Percentiles rank a stretch among this genome's conserved stretches.
Conservation (phyloP, 805 yeast species). For the Candida boidinii region DNA sequence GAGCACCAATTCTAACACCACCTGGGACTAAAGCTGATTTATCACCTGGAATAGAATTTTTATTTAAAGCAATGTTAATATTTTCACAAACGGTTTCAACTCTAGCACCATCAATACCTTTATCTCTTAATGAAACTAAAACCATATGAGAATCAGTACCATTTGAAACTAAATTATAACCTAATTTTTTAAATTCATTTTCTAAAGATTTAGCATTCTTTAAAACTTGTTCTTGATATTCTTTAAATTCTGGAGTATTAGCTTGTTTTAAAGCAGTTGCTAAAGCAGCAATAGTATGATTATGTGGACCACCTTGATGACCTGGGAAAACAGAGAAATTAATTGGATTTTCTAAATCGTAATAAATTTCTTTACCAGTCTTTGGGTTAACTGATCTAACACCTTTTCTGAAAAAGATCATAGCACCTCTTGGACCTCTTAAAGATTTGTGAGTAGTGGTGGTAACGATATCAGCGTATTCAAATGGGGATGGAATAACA, state of each 20-base stretch:
- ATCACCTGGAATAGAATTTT: slow-evolving; percentile 97
- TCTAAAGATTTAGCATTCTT: slow-evolving; percentile 84
- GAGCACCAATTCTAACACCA: slow-evolving; percentile 96
- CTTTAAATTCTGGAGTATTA: slow-evolving; percentile 78
- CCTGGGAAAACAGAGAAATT: slow-evolving; percentile 99
- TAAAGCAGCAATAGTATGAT: slow-evolving; percentile 95
- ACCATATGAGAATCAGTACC: slow-evolving; percentile 99
- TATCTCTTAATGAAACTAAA: slow-evolving; percentile 78
- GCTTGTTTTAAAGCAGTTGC: slow-evolving; percentile 97
- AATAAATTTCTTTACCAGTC: slow-evolving; percentile 84
- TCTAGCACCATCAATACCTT: slow-evolving; percentile 94
- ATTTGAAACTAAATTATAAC: slow-evolving; percentile 78
- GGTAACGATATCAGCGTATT: slow-evolving; percentile 94
- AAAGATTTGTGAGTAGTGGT: slow-evolving; percentile 98
- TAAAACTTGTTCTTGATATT: slow-evolving; percentile 82
- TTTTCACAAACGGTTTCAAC: slow-evolving; percentile 92
- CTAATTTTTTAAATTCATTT: slow-evolving; percentile 56
- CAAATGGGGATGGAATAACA: slow-evolving; percentile 93
- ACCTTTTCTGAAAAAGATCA: slow-evolving; percentile 98
- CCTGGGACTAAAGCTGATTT: slow-evolving; percentile 94
- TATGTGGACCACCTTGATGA: slow-evolving; percentile 99
- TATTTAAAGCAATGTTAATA: slow-evolving; percentile 91
- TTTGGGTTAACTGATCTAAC: slow-evolving; percentile 77
- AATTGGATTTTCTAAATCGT: slow-evolving; percentile 90
- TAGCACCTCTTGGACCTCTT: slow-evolving; percentile 99